Evolutionary conservation across 148 eudicot species (phyloP), one percentile per base, ranked within the genome.

Genomic region (Polygonum aviculare): DNA sequence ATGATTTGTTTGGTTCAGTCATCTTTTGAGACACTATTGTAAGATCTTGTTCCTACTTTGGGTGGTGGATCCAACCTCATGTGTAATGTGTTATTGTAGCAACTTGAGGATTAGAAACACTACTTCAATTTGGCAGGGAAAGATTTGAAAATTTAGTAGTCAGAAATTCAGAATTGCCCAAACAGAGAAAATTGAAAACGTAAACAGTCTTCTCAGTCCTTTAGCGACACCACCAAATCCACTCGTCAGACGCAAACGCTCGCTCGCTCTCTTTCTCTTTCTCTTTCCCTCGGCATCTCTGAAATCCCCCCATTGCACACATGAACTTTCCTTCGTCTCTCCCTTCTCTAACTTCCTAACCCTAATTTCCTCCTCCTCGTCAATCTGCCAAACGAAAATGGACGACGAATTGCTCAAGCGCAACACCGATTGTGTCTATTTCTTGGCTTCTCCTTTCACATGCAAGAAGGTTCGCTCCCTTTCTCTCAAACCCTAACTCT

Each of bases 361-460:
- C 59, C 65, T 26, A 54, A 38, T 75, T 55, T 39, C 5, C 67
- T 2, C 12, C 19, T 18, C 12, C 57, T 49, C 39, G 8, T 73
- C 75, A 49, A 49, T 71, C 48, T 6, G 55, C 73, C 14, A 10
- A 36, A 65, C 12, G 16, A 33, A 55, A 49, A 80, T 79, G 85
- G 87, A 82, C 21, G 84, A 82, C 41, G 88, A 89, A 78, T 62
- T 82, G 5, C 77, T 77, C 75, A 91, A 89, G 79, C 84, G 84
- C 62, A 77, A 73, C 77, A 91, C 93, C n/a, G 96, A 86, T 52
- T 91, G 96, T 76, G 88, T 87, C 49, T 87, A 89, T 78, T 87
- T 87, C 81, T 71, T 91, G 80, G 86, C 93, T 26, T 91, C 91
- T 77, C 96, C 96, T 39, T 87, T 87, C 86, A 87, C 93, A 74